Base-by-base conservation (phyloP, 2,329 filamentous ascomycete genomes). In the Aspergillus calidoustus region DNA sequence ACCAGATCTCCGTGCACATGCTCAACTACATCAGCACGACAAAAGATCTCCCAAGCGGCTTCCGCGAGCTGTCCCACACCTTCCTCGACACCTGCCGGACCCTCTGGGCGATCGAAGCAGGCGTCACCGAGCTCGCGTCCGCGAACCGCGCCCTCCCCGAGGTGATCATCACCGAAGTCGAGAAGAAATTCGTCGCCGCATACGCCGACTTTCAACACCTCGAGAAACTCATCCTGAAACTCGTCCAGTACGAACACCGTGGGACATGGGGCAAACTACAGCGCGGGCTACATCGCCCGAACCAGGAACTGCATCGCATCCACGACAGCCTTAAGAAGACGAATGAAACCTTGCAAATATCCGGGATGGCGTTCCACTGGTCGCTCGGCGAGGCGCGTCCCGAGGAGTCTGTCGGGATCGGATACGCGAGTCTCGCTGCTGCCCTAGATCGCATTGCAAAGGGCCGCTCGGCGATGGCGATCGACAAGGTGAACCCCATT, bases 11-110 rank as follows among this genome's bases (percentile, higher is more conserved):
- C 0, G 84, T 89, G 51, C 85, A 83, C 65, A 85, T 89, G 79
- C 81, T 89, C 46, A 87, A 89, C 72, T 89, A 87, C 64, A 80
- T 89, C 23, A 85, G 83, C 58, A 82, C 83, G 4, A 81, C 83
- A 61, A 86, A 85, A 67, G 77, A 82, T 41, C 80, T 83, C 41
- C 83, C 84, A 0, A 77, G 82, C 55, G 84, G 85, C 34, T 86
- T 89, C 72, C 83, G 85, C 61, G 77, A 81, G 28, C 81, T 91
- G 22, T 87, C 88, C 9, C 83, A 84, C 64, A 87, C 89, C 65
- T 90, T 91, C 69, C 82, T 91, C 61, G 87, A 90, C 59, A 85
- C 87, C 5, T 89, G 86, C 72, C 84, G 87, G 57, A 84, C 87
- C 47, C 79, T 91, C 47, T 89, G 87, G 81, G 84, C 86, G n/a